Evolutionary conservation across 371 early-diverging fungal species (phyloP), one percentile per base, ranked within the genome.

Genomic region (Apophysomyces variabilis): DNA sequence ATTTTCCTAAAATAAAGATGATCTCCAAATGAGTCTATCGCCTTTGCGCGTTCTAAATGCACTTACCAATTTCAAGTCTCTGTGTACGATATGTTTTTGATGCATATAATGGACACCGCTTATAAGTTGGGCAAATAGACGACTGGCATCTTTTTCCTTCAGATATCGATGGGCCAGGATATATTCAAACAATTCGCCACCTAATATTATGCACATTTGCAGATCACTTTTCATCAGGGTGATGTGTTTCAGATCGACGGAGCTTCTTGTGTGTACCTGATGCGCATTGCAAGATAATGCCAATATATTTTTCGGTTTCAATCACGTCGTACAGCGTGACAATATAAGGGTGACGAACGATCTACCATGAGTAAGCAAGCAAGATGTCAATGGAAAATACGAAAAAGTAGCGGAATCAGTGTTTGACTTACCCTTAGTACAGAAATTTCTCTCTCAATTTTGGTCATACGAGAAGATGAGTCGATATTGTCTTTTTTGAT

Each of bases 151-250:
- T 62, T 82, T 80, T 73, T 98, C 97, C 69, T 90, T 92, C 45
- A 99, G 85, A 64, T 93, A 95, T n/a, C 93, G 88, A 74, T 93
- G 95, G 5, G 95, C 94, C 44, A 97, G 85, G 60, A 99, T 97
- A 73, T 96, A 92, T 76, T 98, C 98, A 76, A 99, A 99, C 56
- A 99, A 79, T 75, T 99, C 99, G 59, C 98, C 98, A 44, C 93
- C 92, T 85, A 66, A 11, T 41, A 1, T 41, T 41, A 26, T 26
- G 32, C 32, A 26, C 32, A 26, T 1, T 41, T 41, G 8, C 4
- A 11, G 8, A 11, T 41, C 13, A 11, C 13, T 41, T 41, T 41
- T 41, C 41, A 18, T 26, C 60, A 11, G n/a, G 44, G 37, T 7
- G 32, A n/a, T 5, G 8, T 43, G 38, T 18, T 37, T 35, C 32